Evolutionary conservation across 768 basidiomycete species (phyloP), one percentile per base, ranked within the genome.

Genomic region (Tylopilus rubrobrunneus): DNA sequence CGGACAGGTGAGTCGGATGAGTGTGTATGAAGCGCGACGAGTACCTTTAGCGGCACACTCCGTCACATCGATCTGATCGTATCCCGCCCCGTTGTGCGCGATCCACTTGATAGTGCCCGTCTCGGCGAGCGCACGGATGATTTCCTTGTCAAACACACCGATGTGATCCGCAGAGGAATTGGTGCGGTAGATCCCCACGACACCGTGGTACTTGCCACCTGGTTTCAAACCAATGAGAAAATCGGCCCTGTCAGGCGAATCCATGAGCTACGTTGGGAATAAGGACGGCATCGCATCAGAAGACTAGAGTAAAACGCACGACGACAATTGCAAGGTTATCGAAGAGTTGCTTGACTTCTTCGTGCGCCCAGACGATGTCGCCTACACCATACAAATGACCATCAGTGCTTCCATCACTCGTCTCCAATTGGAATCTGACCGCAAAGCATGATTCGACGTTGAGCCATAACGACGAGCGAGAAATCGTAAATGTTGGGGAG

Each of bases 11-110:
- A 19, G 39, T 6, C 8, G 37, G n/a, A 5, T 39, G 39, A n/a
- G n/a, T n/a, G n/a, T 39, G 5, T 7, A 39, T 3, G 39, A 23
- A 17, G 6, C 14, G 21, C 4, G 40, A n/a, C 1, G 8, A 69
- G 17, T 60, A 87, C 90, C 89, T 69, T 78, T 79, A 10, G 77
- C 80, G 63, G 82, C 88, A 68, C 86, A 87, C 5, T 86, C 86
- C 7, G 72, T 68, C 15, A 93, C 82, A 63, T 94, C 87, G 58
- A 96, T 86, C 56, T 86, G 84, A 67, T 97, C 92, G 67, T 97
- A 97, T 0, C 94, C 92, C 0, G 94, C 92, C 11, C 93, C 94
- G 53, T 94, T 94, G 69, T 93, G 92, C 1, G 86, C 89, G 65
- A 96, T 91, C 86, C 88, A 93, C 63, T 85, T 85, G 57, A 95